Evolutionary conservation across 208 protist species (phyloP).

Genomic region (Leptomonas pyrrhocoris): DNA sequence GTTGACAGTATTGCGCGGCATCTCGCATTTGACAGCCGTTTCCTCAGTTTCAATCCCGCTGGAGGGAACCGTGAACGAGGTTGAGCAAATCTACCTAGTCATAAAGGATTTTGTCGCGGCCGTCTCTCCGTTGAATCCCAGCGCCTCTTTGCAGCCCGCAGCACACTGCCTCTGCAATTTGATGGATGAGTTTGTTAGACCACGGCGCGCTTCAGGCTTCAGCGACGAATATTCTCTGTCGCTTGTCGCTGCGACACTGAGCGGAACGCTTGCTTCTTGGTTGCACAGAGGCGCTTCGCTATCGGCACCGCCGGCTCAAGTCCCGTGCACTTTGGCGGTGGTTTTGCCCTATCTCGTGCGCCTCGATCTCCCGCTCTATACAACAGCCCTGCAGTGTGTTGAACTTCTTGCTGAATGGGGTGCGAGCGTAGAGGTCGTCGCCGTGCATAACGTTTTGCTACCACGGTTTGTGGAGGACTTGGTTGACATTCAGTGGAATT

Average conservation of each 20-base stretch:
- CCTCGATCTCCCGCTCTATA: constrained; percentile 26
- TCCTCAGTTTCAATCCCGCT: background rate
- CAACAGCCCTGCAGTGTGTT: constrained; percentile 13
- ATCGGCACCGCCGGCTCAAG: constrained; percentile 14
- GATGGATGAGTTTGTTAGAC: background rate
- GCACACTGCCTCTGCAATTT: constrained; percentile 21
- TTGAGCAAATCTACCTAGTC: constrained; percentile 7
- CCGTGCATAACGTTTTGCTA: constrained; percentile 17
- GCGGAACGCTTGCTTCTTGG: constrained; percentile 21
- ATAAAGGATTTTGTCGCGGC: background rate
- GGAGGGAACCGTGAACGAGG: background rate
- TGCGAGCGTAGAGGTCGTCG: constrained; percentile 13
- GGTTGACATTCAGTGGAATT: constrained; percentile 13
- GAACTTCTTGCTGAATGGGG: background rate
- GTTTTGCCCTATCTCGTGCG: constrained; percentile 29
- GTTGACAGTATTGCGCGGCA: background rate
- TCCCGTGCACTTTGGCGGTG: constrained; percentile 25
- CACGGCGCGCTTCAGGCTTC: constrained; percentile 8
- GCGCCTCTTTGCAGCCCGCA: constrained; percentile 17
- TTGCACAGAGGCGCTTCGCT: background rate
- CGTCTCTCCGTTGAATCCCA: background rate
- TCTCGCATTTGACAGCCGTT: background rate
- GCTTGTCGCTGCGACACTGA: constrained; percentile 6
- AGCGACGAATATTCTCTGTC: constrained; percentile 15
- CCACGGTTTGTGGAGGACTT: constrained; percentile 27